These are phyloP conservation scores for Zymoseptoria ardabiliae DNA, from an alignment of 2,329 filamentous ascomycete species.

Conservation along the genomic window DNA sequence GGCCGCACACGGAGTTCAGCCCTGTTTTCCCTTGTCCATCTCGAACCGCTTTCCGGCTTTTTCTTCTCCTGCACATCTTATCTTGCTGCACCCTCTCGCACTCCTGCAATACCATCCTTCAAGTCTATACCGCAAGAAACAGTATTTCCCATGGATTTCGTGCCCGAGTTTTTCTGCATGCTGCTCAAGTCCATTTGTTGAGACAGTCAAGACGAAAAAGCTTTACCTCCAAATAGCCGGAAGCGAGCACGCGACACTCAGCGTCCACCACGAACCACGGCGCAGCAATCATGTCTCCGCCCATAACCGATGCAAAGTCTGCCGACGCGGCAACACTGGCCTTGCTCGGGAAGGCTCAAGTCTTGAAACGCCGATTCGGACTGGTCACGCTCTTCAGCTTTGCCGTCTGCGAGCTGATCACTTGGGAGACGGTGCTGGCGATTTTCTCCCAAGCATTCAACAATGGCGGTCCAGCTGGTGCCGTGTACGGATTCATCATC, in stretches of 20 bases:
- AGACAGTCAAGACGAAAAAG: not conserved
- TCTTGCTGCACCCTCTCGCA: too few species aligned
- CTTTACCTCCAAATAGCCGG: not conserved
- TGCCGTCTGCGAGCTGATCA: conserved; percentile 39
- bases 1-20: too few species aligned
- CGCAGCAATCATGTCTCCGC: conserved; percentile 14
- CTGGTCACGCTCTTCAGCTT: conserved; percentile 39
- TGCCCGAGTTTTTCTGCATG: conserved; percentile 27
- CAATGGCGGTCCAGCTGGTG: conserved; percentile 43
- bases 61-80: too few species aligned
- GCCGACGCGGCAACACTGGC: conserved; percentile 34
- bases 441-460: conserved; percentile 37
- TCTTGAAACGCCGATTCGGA: conserved; percentile 38
- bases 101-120: too few species aligned
- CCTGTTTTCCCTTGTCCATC: too few species aligned
- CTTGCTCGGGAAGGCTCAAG: conserved; percentile 40
- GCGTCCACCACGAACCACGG: not conserved
- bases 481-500: conserved; percentile 47
- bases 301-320: conserved; percentile 5
- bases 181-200: conserved; percentile 28
- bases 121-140: not conserved
- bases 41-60: too few species aligned
- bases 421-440: conserved; percentile 41
- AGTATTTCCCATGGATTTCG: conserved; percentile 25
- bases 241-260: not conserved